Base-by-base conservation (phyloP, 176 grass and related monocot genomes). In the sorghum (Sorghum bicolor) region DNA sequence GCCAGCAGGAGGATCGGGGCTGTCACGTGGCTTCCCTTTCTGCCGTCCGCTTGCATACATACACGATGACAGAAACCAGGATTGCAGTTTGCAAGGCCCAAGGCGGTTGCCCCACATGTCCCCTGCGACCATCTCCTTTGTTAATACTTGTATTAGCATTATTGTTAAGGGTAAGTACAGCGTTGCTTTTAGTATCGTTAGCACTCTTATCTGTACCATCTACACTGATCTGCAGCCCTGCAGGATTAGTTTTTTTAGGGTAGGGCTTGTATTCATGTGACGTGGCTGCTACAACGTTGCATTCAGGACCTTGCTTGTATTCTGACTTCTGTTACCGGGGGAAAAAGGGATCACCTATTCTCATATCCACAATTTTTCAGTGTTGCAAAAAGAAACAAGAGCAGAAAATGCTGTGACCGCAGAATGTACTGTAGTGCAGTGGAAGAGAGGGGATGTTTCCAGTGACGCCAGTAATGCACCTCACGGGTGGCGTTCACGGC, bases 401-500 rank as follows among this genome's bases (percentile, higher is more conserved):
- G 10, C 10, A 19, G 6, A 11, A 36, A 45, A 67, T 39, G 55
- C 30, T 1, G 58, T 65, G 26, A 40, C 5, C 10, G 69, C 8
- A 82, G 8, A 32, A 68, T 74, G 72, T 55, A 88, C 52, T 12
- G 20, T 7, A 74, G 37, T 47, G 20, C 33, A 28, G 37, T 74
- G 84, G 19, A 58, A 24, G 5, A n/a, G 17, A 38, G 44, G 65
- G 32, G 47, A 70, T 70, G 62, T 9, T 70, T 80, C 38, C 24
- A 41, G 88, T 74, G 82, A 74, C 43, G 43, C 58, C 76, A 80
- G 45, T 84, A 58, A 84, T 74, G 74, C 75, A 16, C 48, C 61
- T 87, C 89, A 90, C 89, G 89, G 89, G 89, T 70, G 84, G 69
- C 88, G 3, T 48, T 84, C 89, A 90, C 84, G 84, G 80, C 36